These are phyloP conservation scores for Talaromyces liani DNA, from an alignment of 495 filamentous ascomycete species.

Conservation along the genomic window DNA sequence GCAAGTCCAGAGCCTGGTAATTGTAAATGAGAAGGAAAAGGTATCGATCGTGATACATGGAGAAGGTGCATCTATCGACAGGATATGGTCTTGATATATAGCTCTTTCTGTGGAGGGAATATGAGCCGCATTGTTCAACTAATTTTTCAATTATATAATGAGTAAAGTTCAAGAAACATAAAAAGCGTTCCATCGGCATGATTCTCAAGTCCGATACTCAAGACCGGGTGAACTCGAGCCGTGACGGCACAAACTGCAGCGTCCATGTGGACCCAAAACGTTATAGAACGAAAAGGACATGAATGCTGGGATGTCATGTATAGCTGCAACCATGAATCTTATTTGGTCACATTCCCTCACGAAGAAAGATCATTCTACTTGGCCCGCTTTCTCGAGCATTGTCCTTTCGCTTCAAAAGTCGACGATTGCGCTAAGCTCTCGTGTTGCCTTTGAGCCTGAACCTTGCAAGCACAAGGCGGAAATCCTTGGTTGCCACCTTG, in stretches of 20 bases:
- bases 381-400: background rate
- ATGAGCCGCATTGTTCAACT: background rate
- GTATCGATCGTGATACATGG: background rate
- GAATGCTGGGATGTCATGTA: background rate
- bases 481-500: background rate
- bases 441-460: background rate
- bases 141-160: background rate
- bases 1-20: background rate
- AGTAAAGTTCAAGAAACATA: background rate
- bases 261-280: background rate
- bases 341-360: background rate
- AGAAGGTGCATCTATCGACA: background rate
- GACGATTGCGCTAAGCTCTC: background rate
- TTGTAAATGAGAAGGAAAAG: background rate
- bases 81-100: background rate
- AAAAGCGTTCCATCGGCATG: background rate
- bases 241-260: background rate
- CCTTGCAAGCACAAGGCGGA: background rate
- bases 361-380: background rate
- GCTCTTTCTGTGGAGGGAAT: background rate
- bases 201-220: background rate
- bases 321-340: background rate
- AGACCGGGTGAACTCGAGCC: background rate
- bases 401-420: background rate
- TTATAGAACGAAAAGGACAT: background rate